These are phyloP conservation scores for Amesomyces nigricolor DNA, from an alignment of 2,329 filamentous ascomycete species.

Conservation along the genomic window DNA sequence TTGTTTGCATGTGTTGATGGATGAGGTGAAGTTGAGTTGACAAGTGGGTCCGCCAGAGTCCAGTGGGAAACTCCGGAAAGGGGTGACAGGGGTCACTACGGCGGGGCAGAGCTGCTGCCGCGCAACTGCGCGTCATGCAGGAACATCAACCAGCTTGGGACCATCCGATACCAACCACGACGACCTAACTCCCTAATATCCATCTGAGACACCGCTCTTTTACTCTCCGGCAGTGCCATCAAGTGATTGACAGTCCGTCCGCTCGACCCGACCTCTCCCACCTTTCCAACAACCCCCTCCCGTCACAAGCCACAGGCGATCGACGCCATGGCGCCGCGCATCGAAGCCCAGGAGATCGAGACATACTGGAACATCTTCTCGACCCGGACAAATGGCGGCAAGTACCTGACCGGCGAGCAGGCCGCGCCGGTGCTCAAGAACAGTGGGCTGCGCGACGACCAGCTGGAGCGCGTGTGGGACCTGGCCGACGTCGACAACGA, in stretches of 20 bases:
- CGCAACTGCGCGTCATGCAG: neutral
- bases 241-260: neutral
- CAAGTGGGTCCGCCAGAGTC: neutral
- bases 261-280: neutral
- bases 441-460: constrained; percentile 58
- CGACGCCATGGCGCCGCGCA: constrained; percentile 42
- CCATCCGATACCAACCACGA: neutral
- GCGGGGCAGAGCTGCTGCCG: neutral
- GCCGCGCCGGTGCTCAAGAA: constrained; percentile 59
- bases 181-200: no score
- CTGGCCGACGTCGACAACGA: constrained; percentile 95
- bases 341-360: constrained; percentile 57
- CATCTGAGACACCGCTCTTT: no score
- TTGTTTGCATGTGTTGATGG: no score
- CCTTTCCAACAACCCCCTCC: neutral
- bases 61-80: neutral
- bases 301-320: neutral
- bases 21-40: no score
- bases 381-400: constrained; percentile 52
- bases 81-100: neutral
- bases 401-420: constrained; percentile 56
- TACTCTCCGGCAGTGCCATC: no score
- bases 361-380: constrained; percentile 63
- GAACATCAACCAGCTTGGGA: neutral
- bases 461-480: constrained; percentile 97